A percentile compares a stretch with the other conserved stretches of the same genome.
These are phyloP conservation scores for Metschnikowia lachancei DNA, from an alignment of 805 yeast genomes.

Conservation along the genomic window DNA sequence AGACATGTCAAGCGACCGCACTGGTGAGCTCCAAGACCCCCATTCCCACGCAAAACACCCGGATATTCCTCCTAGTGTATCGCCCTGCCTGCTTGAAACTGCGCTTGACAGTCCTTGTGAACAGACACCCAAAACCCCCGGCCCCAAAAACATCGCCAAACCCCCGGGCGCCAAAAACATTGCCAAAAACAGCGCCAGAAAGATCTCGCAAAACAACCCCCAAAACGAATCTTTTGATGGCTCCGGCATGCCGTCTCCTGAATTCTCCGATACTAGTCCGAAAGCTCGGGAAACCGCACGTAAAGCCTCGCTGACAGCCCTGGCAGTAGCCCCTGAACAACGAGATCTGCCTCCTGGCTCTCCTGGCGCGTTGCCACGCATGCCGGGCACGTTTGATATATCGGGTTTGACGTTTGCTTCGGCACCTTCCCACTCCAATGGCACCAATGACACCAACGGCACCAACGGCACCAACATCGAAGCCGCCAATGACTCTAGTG, in stretches of 20 bases:
- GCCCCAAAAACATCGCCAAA: no score
- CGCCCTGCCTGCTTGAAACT: no score
- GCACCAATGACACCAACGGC: not conserved
- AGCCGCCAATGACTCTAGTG: not conserved
- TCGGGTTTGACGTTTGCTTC: slow-evolving; percentile 38
- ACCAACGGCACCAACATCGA: no score
- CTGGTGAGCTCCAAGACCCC: slow-evolving; percentile 6
- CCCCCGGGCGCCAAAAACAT: no score
- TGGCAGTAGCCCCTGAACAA: not conserved
- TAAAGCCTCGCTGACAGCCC: not conserved
- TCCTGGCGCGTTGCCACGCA: slow-evolving; percentile 32
- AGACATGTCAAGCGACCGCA: slow-evolving; percentile 2
- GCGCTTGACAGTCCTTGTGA: no score
- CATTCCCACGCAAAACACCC: no score
- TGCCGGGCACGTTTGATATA: slow-evolving; percentile 47
- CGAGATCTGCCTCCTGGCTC: slow-evolving; percentile 4
- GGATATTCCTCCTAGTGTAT: no score
- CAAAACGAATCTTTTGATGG: not conserved
- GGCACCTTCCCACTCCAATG: not conserved
- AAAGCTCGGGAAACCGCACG: not conserved
- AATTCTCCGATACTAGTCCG: not conserved
- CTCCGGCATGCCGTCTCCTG: slow-evolving; percentile 5
- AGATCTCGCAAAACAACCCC: no score
- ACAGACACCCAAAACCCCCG: no score
- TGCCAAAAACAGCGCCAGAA: no score